Conservation (phyloP, 1,139 yeast genomes). For the Meyerozyma carpophila region DNA sequence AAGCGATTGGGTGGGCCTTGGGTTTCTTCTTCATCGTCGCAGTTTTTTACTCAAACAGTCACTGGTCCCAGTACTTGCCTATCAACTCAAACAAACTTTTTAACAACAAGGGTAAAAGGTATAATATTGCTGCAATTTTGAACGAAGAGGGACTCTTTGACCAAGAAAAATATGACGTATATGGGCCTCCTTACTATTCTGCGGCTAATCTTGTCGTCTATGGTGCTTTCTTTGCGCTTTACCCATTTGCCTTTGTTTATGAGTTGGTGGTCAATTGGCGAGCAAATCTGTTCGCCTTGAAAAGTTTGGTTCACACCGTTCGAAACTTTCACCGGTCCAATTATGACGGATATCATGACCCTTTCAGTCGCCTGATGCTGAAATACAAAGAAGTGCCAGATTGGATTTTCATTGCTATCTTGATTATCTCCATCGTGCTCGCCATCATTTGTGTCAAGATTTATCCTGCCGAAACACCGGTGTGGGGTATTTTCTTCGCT, state of each 20-base stretch:
- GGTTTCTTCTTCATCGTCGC: constrained; percentile 11
- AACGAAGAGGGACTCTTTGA: constrained; percentile 9
- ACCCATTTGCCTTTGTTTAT: constrained; percentile 12
- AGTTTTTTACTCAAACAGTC: constrained; percentile 11
- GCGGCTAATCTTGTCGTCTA: constrained; percentile 35
- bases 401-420: constrained; percentile 14
- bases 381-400: constrained; percentile 20
- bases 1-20: constrained; percentile 10
- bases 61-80: constrained; percentile 15
- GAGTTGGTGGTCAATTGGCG: constrained; percentile 7
- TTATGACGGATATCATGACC: constrained; percentile 16
- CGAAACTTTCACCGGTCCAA: constrained; percentile 8
- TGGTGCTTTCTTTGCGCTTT: constrained; percentile 13
- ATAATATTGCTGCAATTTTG: constrained; percentile 10
- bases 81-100: constrained; percentile 11
- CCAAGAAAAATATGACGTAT: constrained; percentile 11
- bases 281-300: constrained; percentile 7
- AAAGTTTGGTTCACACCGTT: constrained; percentile 3
- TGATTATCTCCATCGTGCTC: constrained; percentile 14
- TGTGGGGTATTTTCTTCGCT: constrained; percentile 56
- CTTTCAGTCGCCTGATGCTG: constrained; percentile 16
- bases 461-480: constrained; percentile 47
- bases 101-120: constrained; percentile 12
- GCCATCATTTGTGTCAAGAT: constrained; percentile 35
- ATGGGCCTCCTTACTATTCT: constrained; percentile 53